Evolutionary conservation across 2,329 filamentous ascomycete species (phyloP).

Genomic region (Fusarium pininemorale): DNA sequence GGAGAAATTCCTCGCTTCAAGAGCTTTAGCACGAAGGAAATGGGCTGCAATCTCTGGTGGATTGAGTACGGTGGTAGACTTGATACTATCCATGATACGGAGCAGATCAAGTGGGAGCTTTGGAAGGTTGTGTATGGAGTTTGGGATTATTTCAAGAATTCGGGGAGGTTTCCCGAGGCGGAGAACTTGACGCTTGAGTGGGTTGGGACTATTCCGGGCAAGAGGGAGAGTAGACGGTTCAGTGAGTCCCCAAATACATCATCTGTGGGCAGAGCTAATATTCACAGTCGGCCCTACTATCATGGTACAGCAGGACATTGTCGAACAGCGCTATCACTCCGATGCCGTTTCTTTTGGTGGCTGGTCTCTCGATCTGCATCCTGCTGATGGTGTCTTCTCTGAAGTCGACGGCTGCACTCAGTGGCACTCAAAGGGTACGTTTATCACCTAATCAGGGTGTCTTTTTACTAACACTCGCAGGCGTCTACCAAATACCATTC

Average conservation of each 20-base stretch:
- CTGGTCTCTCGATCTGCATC: constrained; percentile 15
- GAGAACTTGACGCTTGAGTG: constrained; percentile 16
- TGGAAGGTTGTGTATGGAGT: constrained; percentile 22
- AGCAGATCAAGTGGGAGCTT: constrained; percentile 17
- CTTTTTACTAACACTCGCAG: not conserved
- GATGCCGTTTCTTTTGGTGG: constrained; percentile 14
- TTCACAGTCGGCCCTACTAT: not conserved
- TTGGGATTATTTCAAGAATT: constrained; percentile 23
- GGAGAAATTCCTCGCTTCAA: constrained; percentile 11
- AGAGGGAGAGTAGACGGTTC: constrained; percentile 13
- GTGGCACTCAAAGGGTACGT: constrained; percentile 16
- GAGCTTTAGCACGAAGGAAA: constrained; percentile 14
- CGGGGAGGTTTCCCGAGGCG: constrained; percentile 2
- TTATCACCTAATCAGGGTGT: rapidly evolving
- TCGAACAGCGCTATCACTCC: not conserved
- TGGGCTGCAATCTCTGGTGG: constrained; percentile 19
- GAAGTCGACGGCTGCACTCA: constrained; percentile 17
- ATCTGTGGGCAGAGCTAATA: not conserved
- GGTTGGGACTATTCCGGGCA: constrained; percentile 8
- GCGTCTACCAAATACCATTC: constrained; percentile 15
- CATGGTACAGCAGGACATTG: constrained; percentile 14
- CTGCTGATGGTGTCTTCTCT: constrained; percentile 14
- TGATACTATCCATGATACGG: constrained; percentile 14
- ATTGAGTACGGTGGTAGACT: constrained; percentile 19
- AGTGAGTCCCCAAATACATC: not conserved